Evolutionary conservation across 495 filamentous ascomycete species (phyloP), one percentile per base, ranked within the genome.

Genomic region (Aspergillus sclerotiicarbonarius): DNA sequence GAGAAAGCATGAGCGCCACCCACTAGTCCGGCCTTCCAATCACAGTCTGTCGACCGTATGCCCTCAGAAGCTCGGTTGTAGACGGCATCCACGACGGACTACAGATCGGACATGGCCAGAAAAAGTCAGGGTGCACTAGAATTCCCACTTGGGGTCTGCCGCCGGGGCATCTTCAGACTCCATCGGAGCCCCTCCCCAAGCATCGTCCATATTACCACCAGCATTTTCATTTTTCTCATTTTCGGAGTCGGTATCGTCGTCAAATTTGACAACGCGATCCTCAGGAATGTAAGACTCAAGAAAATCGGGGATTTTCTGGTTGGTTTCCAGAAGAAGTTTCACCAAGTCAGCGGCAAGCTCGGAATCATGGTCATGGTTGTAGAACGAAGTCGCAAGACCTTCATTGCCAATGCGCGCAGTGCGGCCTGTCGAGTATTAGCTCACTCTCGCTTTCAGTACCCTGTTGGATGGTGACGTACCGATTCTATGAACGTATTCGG

Each of bases 401-500:
- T 81, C 80, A 50, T 96, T 89, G 6, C 94, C 94, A 67, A 97
- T 97, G 51, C 94, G 90, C 47, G 89, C 94, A 60, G 94, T 98
- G 56, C 94, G 92, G 49, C 94, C 88, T 91, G 53, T 25, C 16
- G 18, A 19, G n/a, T 8, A 19, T 61, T 43, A 49, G n/a, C 25
- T 5, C 25, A 25, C 25, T 25, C n/a, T n/a, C 21, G 49, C n/a
- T 39, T 18, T 16, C 8, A 4, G 15, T 35, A 19, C 3, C 10
- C 15, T n/a, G 12, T 29, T n/a, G n/a, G n/a, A 21, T 10, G 6
- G 20, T 39, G 25, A 72, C 80, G 70, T 80, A 90, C 88, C 93
- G 70, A 98, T 98, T 37, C 94, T 90, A 64, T 98, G 94, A 54
- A 89, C 82, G 64, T 98, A 98, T 64, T 98, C 94, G 51, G 90